phyloP scores from a whole-genome alignment of 164 flowering plant species.

The Tinospora cordifolia region DNA sequence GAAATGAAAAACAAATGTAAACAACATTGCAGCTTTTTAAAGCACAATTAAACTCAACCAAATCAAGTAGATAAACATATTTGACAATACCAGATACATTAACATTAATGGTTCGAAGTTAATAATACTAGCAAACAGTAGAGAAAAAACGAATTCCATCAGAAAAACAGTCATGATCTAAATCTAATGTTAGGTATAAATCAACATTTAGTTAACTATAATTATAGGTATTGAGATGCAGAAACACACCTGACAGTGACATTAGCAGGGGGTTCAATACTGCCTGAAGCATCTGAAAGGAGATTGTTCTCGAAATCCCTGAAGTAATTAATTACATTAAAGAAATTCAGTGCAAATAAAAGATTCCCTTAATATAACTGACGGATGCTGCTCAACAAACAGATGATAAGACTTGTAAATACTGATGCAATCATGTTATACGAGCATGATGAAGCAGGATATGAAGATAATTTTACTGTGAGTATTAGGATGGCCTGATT shows the following conservation, averaged over 20 bases:
- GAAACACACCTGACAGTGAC: conserved; percentile 54
- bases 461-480: not conserved
- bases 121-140: too few species aligned
- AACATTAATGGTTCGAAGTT: not conserved
- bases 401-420: not conserved
- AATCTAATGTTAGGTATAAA: not conserved
- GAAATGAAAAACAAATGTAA: not conserved
- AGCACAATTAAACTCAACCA: not conserved
- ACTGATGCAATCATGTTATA: not conserved
- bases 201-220: not conserved
- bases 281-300: conserved; percentile 47
- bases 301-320: conserved; percentile 62
- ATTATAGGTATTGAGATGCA: not conserved
- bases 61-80: not conserved
- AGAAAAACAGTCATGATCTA: not conserved
- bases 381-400: not conserved
- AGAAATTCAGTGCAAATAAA: not conserved
- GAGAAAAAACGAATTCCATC: not conserved
- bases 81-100: not conserved
- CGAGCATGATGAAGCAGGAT: not conserved
- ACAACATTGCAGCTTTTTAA: not conserved
- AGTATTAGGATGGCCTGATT: not conserved
- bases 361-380: not conserved
- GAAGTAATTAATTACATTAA: conserved; percentile 19
- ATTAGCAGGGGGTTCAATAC: conserved; percentile 39